Evolutionary conservation across 2,329 filamentous ascomycete genomes (phyloP), one percentile per base, ranked within the genome.

Genomic region (Colletotrichum echinochloae): DNA sequence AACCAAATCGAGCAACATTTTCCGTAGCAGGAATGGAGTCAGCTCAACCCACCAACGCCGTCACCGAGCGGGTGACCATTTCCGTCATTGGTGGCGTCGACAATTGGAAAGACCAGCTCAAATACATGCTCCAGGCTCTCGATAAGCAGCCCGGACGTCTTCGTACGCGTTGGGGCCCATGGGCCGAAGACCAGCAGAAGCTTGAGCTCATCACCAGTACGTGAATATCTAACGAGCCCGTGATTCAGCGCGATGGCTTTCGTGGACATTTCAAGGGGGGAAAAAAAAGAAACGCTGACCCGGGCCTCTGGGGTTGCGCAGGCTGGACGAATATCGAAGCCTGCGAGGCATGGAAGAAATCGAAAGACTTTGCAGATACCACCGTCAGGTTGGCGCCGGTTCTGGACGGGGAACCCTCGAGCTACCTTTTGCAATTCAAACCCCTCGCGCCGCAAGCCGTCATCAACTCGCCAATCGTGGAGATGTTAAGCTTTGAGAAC

Each of bases 401-500:
- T 23, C 64, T 77, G 49, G 54, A 66, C n/a, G 75, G 74, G n/a
- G 71, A 73, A 39, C 73, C 76, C 23, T 66, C 57, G 48, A 59
- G 64, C 55, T 73, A 74, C 66, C 71, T 74, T n/a, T 66, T 78
- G 39, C 73, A 73, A 61, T 76, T 77, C 67, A 73, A 70, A 51
- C 77, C 77, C 23, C 74, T 75, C 56, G 75, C 76, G 7, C 77
- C 77, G 1, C 74, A 75, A 23, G 75, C 75, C 51, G 73, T 77
- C 56, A 76, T 78, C 59, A 75, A 77, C 51, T 74, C 76, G 2
- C 70, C 74, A 20, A 71, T 77, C 52, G 75, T 78, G 28, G 49
- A 87, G 78, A 48, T 84, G 79, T 46, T 84, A 76, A 68, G 85
- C 80, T 65, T 84, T 79, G 62, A 86, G 78, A 59, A 85, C 81